Evolutionary conservation across 305 asterid genomes (phyloP).

Genomic region (Fraxinus velutina): DNA sequence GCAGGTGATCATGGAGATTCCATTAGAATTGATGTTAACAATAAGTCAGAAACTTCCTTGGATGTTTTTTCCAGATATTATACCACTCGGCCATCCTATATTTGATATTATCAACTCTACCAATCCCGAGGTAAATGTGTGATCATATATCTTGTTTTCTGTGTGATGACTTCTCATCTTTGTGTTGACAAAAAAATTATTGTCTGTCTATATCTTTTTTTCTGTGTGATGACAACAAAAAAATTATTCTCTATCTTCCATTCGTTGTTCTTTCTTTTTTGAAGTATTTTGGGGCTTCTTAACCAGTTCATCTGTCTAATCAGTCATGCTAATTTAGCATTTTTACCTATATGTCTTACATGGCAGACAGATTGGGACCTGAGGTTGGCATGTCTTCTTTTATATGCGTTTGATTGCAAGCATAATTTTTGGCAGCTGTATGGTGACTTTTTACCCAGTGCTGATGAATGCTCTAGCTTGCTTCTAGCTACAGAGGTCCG

Average conservation of each 20-base stretch:
- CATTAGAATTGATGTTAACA: slow-evolving; percentile 93
- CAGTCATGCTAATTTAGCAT: slow-evolving; percentile 2
- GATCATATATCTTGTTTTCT: slow-evolving; percentile 10
- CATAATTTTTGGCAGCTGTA: slow-evolving; percentile 93
- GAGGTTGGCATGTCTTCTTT: slow-evolving; percentile 85
- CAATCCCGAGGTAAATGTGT: slow-evolving; percentile 72
- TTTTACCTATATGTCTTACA: slow-evolving; percentile 23
- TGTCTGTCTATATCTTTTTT: slow-evolving; percentile 1
- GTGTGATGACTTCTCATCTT: slow-evolving; percentile 15
- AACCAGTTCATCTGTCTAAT: background rate
- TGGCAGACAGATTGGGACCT: slow-evolving; percentile 96
- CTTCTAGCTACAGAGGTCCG: slow-evolving; percentile 95
- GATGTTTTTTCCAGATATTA: slow-evolving; percentile 95
- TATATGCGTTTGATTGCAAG: slow-evolving; percentile 86
- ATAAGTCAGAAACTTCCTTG: slow-evolving; percentile 89
- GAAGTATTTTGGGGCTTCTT: slow-evolving; percentile 7
- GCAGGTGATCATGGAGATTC: slow-evolving; percentile 96
- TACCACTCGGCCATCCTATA: slow-evolving; percentile 93
- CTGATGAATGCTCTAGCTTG: slow-evolving; percentile 83
- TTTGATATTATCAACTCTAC: slow-evolving; percentile 92
- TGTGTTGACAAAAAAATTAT: background rate
- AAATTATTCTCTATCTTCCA: background rate
- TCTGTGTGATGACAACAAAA: slow-evolving; percentile 16
- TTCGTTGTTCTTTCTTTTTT: background rate
- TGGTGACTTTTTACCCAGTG: slow-evolving; percentile 86